These are phyloP conservation scores for Metarhizium guizhouense DNA, from an alignment of 2,329 filamentous ascomycete genomes.

Conservation along the genomic window DNA sequence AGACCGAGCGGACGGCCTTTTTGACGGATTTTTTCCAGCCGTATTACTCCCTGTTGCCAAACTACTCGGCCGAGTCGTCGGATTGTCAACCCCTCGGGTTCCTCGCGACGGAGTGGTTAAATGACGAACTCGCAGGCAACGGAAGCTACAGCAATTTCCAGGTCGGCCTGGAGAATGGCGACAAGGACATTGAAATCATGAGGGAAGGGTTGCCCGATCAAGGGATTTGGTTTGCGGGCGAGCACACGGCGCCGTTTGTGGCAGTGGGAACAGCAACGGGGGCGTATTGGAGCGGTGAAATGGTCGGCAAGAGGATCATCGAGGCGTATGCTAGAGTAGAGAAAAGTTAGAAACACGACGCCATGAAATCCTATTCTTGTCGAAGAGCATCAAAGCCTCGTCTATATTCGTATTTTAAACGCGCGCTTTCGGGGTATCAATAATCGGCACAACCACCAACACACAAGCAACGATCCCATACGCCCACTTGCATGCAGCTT, in stretches of 20 bases:
- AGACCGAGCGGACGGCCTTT: slow-evolving; percentile 40
- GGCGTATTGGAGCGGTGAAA: slow-evolving; percentile 86
- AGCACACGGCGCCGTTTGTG: slow-evolving; percentile 86
- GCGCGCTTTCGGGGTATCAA: neutral
- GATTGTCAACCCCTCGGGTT: slow-evolving; percentile 54
- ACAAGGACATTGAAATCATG: slow-evolving; percentile 61
- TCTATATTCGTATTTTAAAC: too few relatives aligned
- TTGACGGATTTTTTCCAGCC: slow-evolving; percentile 63
- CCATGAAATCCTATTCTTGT: too few relatives aligned
- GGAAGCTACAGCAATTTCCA: slow-evolving; percentile 86
- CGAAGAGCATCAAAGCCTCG: neutral
- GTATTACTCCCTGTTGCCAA: slow-evolving; percentile 67
- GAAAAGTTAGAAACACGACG: neutral
- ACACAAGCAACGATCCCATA: too few relatives aligned
- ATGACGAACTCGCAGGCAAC: slow-evolving; percentile 69
- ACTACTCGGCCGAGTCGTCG: slow-evolving; percentile 45
- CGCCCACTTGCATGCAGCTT: too few relatives aligned
- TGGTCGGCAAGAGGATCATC: slow-evolving; percentile 57
- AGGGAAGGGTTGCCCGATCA: slow-evolving; percentile 53
- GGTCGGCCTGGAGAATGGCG: slow-evolving; percentile 59
- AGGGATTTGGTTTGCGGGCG: slow-evolving; percentile 78
- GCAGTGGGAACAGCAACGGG: slow-evolving; percentile 83
- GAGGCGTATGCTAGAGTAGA: slow-evolving; percentile 37
- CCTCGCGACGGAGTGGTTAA: slow-evolving; percentile 68
- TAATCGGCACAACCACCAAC: too few relatives aligned